Evolutionary conservation across 139 green algal species (phyloP).

Genomic region (Picochlorum costavermella): DNA sequence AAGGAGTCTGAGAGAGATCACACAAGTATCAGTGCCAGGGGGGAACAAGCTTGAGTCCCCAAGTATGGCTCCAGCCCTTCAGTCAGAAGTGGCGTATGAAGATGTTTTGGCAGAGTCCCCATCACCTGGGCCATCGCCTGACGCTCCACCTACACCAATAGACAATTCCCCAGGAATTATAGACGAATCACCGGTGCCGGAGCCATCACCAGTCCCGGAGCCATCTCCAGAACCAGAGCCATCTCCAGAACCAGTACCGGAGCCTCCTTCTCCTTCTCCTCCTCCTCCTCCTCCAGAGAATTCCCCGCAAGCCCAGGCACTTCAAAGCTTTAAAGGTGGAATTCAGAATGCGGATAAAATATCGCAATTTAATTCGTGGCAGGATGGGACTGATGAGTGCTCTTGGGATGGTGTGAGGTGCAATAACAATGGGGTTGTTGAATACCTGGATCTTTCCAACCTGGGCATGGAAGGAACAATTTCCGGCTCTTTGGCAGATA

Average conservation of each 20-base stretch:
- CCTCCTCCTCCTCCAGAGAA: slow-evolving; percentile 1
- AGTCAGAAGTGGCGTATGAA: no score
- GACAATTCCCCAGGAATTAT: no score
- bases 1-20: no score
- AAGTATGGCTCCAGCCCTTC: no score
- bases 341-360: neutral
- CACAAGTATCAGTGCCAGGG: no score
- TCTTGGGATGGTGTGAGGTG: neutral
- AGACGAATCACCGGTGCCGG: neutral
- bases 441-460: neutral
- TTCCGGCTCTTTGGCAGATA: neutral
- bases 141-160: no score
- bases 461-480: slow-evolving; percentile 4
- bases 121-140: no score
- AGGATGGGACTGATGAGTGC: neutral
- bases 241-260: neutral
- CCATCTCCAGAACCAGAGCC: neutral
- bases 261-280: neutral
- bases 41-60: no score
- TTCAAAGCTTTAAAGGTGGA: neutral
- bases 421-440: neutral
- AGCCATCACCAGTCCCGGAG: neutral
- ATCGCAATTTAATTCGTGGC: neutral
- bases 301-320: neutral
- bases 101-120: no score